These are phyloP conservation scores for Pseudohalonectria lignicola DNA, from an alignment of 2,329 filamentous ascomycete species.

Conservation along the genomic window DNA sequence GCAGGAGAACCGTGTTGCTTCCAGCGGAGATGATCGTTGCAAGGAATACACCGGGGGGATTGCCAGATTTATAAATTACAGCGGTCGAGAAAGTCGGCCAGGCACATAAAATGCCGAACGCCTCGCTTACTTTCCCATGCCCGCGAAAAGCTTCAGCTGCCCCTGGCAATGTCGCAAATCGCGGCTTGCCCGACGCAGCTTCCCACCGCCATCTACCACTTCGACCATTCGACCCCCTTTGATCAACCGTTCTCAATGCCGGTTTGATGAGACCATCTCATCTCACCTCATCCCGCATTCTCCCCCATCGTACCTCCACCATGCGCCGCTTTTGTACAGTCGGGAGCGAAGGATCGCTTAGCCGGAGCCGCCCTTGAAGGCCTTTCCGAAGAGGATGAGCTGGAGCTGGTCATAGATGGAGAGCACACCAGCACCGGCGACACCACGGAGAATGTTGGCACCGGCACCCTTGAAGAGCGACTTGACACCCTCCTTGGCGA, in stretches of 20 bases:
- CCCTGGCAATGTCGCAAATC: too few species aligned
- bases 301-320: constrained; percentile 27
- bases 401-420: constrained; percentile 99
- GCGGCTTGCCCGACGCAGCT: too few species aligned
- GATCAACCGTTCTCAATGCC: too few species aligned
- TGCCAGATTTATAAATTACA: constrained; percentile 53
- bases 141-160: not conserved
- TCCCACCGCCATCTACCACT: too few species aligned
- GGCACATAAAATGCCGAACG: constrained; percentile 26
- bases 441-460: constrained; percentile 99
- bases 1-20: constrained; percentile 14
- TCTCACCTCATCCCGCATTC: constrained; percentile 16
- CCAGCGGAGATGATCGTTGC: constrained; percentile 21
- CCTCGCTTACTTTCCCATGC: constrained; percentile 10
- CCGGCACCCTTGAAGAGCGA: constrained; percentile 99
- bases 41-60: constrained; percentile 34
- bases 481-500: constrained; percentile 94
- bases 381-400: constrained; percentile 99
- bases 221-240: too few species aligned
- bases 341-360: constrained; percentile 27
- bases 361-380: constrained; percentile 66
- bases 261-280: too few species aligned
- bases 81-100: constrained; percentile 39
- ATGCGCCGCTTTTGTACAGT: constrained; percentile 17
- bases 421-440: constrained; percentile 99